Evolutionary conservation across 2,329 filamentous ascomycete species (phyloP), one percentile per base, ranked within the genome.

Genomic region (Fusarium sp.): DNA sequence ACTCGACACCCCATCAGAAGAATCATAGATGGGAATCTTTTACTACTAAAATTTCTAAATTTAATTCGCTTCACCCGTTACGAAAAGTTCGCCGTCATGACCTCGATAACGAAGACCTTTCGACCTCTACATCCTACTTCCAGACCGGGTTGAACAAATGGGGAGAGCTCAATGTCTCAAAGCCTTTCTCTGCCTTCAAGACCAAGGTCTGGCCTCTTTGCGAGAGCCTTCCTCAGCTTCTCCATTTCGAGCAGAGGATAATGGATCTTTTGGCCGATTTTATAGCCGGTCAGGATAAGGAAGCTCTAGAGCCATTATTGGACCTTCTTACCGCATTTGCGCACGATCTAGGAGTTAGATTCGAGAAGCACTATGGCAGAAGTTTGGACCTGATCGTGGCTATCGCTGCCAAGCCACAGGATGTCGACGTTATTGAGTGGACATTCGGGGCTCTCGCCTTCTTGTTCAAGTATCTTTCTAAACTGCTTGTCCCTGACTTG

Each of bases 381-480:
- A 90, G 92, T 27, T 88, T 99, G 61, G 87, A 85, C 57, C 83
- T 97, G 57, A 89, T 99, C 57, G 88, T 93, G 41, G 88, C 89
- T 18, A 87, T 98, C 70, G 94, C 94, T 13, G 90, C 90, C 57
- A 92, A 89, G 74, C 89, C 93, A 56, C 86, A 92, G 60, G 91
- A 93, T 76, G 90, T 93, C 27, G 93, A 94, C 69, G 94, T 97
- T n/a, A 93, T 98, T 53, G 96, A 99, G 82, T 98, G 95, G 94
- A 95, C 93, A 53, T 99, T 99, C 81, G 94, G 91, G 14, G 94
- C 93, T 73, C 85, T 99, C 59, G 94, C 96, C 47, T 99, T 97
- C 85, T 85, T 98, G 42, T 98, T 99, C 87, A 99, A 99, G 78
- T 98, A 98, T 77, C 87, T 99, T 7, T 97, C 94, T 4, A 90